Conservation (phyloP, 2,329 filamentous ascomycete species). For the Fusarium sarcochroum region DNA sequence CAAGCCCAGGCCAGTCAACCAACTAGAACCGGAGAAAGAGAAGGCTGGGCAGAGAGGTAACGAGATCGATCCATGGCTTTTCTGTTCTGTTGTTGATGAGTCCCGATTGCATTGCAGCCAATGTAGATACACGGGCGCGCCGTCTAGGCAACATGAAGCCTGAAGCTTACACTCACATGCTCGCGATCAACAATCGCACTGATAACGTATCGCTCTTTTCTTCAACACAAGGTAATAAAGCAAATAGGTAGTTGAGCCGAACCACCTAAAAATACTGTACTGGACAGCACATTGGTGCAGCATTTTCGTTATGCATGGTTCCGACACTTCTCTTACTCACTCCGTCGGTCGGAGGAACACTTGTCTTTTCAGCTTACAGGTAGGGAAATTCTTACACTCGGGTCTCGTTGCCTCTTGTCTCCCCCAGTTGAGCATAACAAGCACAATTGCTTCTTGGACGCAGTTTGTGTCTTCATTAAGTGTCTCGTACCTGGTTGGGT, state of each 20-base stretch:
- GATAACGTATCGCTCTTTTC: slow-evolving; percentile 1
- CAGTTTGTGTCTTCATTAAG: slow-evolving; percentile 34
- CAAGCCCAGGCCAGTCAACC: slow-evolving; percentile 13
- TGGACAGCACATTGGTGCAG: slow-evolving; percentile 11
- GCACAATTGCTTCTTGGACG: slow-evolving; percentile 36
- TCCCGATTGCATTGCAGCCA: slow-evolving; percentile 2
- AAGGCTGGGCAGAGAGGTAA: slow-evolving; percentile 2
- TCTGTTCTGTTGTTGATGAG: slow-evolving; percentile 4
- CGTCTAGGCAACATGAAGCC: not conserved
- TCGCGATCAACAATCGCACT: not conserved
- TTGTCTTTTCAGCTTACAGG: slow-evolving; percentile 23
- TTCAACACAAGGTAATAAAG: not conserved
- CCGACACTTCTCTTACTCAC: slow-evolving; percentile 1
- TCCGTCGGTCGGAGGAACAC: slow-evolving; percentile 5
- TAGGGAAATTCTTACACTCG: slow-evolving; percentile 5
- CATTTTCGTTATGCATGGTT: slow-evolving; percentile 33
- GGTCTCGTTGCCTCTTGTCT: slow-evolving; percentile 38
- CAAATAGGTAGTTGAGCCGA: slow-evolving; percentile 10
- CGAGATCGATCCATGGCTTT: slow-evolving; percentile 9
- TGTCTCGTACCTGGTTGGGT: slow-evolving; percentile 32
- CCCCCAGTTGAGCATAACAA: slow-evolving; percentile 21
- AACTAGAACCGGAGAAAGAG: slow-evolving; percentile 7
- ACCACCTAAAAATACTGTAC: not conserved
- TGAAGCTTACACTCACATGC: slow-evolving; percentile 13
- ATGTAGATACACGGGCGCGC: slow-evolving; percentile 13